phyloP scores from a whole-genome alignment of 169 alveolate genomes.

The Plasmodium knowlesi region DNA sequence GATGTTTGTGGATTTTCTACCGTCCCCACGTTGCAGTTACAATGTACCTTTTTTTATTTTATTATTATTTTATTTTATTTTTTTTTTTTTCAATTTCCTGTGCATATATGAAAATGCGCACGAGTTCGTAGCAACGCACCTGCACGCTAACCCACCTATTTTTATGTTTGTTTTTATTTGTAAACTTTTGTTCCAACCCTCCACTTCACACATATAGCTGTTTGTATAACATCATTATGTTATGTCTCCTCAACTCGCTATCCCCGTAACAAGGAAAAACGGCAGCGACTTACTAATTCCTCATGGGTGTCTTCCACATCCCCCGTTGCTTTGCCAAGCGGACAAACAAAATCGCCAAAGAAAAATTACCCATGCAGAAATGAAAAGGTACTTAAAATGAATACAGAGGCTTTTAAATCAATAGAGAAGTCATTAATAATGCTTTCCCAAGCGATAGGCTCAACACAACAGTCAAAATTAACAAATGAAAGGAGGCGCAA shows the following conservation, averaged over 20 bases:
- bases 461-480: not conserved
- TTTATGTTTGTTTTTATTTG: not conserved
- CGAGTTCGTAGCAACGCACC: not conserved
- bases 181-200: not conserved
- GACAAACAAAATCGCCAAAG: not conserved
- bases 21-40: not conserved
- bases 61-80: too few species aligned
- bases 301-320: not conserved
- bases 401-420: not conserved
- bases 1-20: not conserved
- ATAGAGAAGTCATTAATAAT: too few species aligned
- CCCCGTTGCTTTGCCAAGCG: not conserved
- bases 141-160: not conserved
- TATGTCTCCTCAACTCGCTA: not conserved
- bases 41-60: not conserved
- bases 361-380: not conserved
- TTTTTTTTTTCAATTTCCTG: not conserved
- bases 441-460: not conserved
- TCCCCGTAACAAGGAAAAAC: not conserved
- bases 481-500: not conserved
- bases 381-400: not conserved
- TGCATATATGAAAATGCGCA: not conserved
- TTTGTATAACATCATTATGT: not conserved
- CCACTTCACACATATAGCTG: not conserved
- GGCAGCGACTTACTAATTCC: not conserved